Percentiles rank a stretch among this genome's conserved stretches.
phyloP scores from a whole-genome alignment of 1,139 yeast genomes.

The Sugiyamaella xylanicola region DNA sequence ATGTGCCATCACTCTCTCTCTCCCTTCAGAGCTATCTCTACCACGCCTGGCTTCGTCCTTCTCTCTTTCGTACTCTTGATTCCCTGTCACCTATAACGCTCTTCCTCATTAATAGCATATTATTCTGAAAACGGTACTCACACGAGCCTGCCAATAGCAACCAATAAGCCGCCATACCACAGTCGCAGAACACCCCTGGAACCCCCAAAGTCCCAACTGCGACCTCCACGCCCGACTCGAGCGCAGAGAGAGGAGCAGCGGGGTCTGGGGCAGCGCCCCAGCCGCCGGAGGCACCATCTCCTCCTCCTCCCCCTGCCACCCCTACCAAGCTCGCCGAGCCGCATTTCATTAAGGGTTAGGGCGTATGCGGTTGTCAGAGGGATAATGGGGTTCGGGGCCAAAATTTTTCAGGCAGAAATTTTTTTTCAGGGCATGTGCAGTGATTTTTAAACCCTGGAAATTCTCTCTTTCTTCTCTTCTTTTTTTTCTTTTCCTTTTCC shows the following conservation, averaged over 20 bases:
- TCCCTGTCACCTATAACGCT: too few species aligned
- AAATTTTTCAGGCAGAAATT: slow-evolving; percentile 17
- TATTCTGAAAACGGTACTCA: too few species aligned
- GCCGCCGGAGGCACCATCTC: slow-evolving; percentile 5
- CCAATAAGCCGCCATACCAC: neutral
- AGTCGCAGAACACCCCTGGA: neutral
- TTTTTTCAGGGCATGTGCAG: slow-evolving; percentile 12
- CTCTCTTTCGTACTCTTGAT: too few species aligned
- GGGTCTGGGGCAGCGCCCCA: neutral
- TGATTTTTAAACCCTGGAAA: slow-evolving; percentile 8
- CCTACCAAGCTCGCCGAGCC: neutral
- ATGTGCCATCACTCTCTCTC: too few species aligned
- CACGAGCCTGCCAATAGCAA: too few species aligned
- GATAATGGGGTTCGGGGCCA: slow-evolving; percentile 17
- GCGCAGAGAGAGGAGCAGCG: neutral
- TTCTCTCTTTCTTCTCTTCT: slow-evolving; percentile 11
- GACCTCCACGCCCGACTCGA: neutral
- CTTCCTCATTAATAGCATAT: too few species aligned
- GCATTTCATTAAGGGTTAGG: neutral
- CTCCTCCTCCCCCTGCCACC: neutral
- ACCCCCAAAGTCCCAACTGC: neutral
- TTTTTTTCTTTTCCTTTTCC: slow-evolving; percentile 20
- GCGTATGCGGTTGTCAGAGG: slow-evolving; percentile 1
- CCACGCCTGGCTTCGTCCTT: too few species aligned
- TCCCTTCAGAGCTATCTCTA: too few species aligned